Percentiles rank a stretch among this genome's conserved stretches.
phyloP scores from a whole-genome alignment of 257 asterid genomes.

The Petunia secreta region DNA sequence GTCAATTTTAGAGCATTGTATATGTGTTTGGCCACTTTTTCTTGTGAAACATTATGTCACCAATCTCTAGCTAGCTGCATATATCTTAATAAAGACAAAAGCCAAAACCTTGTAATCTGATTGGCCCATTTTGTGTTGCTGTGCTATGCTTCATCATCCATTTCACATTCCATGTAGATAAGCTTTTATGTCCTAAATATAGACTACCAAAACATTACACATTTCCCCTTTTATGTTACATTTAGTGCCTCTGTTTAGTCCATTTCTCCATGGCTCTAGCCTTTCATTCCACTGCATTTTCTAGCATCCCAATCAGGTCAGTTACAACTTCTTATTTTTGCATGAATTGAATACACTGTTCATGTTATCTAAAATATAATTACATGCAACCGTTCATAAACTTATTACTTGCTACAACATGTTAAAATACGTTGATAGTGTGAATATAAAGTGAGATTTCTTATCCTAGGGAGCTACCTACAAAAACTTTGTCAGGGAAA shows the following conservation, averaged over 20 bases:
- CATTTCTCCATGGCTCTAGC: conserved; percentile 53
- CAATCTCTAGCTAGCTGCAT: not conserved
- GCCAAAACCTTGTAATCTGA: not conserved
- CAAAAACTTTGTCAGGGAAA: conserved; percentile 33
- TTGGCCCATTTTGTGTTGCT: conserved; percentile 35
- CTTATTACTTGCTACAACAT: not conserved
- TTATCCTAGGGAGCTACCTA: conserved; percentile 34
- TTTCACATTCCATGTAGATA: conserved; percentile 39
- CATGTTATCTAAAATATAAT: too few relatives aligned
- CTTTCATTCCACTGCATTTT: conserved; percentile 53
- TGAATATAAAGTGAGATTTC: too few relatives aligned
- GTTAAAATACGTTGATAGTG: too few relatives aligned
- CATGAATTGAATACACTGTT: not conserved
- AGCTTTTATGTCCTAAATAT: conserved; percentile 27
- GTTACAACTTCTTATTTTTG: not conserved
- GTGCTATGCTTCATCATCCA: conserved; percentile 30
- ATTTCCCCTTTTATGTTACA: not conserved
- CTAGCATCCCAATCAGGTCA: conserved; percentile 55
- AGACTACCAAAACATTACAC: not conserved
- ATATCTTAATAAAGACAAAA: not conserved
- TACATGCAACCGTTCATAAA: not conserved
- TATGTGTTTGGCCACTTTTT: too few relatives aligned
- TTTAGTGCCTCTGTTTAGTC: not conserved
- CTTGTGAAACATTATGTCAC: not conserved
- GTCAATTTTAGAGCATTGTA: too few relatives aligned